Conservation (phyloP, 345 rosid genomes). For the Murraya paniculata region DNA sequence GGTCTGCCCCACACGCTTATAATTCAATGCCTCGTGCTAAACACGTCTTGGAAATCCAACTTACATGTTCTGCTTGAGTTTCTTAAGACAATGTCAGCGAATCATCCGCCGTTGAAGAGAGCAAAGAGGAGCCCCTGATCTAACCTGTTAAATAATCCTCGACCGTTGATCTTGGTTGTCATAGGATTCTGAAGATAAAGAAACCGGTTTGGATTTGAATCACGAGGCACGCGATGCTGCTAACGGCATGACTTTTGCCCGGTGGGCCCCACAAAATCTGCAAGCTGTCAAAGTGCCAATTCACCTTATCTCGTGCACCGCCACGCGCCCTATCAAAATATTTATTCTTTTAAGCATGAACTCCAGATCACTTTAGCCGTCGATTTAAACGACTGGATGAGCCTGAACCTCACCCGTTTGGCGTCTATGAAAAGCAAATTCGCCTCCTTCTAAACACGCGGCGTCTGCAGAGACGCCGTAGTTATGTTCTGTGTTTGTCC, state of each 20-base stretch:
- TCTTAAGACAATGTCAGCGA: conserved; percentile 1
- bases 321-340: conserved; percentile 11
- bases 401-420: not conserved
- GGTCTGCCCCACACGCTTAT: conserved; percentile 28
- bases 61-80: not conserved
- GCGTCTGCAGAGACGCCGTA: not conserved
- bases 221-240: conserved; percentile 29
- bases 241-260: conserved; percentile 12
- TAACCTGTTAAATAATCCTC: not conserved
- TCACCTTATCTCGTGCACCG: conserved; percentile 14
- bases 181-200: conserved; percentile 24
- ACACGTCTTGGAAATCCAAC: conserved; percentile 12
- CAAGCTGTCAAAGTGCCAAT: conserved; percentile 25
- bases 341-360: not conserved
- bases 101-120: conserved; percentile 14
- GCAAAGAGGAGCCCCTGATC: not conserved
- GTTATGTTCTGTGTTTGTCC: not conserved
- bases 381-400: not conserved
- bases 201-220: not conserved
- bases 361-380: not conserved
- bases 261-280: conserved; percentile 28
- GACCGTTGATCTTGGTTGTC: conserved; percentile 14
- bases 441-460: not conserved
- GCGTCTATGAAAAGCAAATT: not conserved
- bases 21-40: conserved; percentile 23